Evolutionary conservation across 2,329 filamentous ascomycete species (phyloP).

Genomic region (Colletotrichum lini): DNA sequence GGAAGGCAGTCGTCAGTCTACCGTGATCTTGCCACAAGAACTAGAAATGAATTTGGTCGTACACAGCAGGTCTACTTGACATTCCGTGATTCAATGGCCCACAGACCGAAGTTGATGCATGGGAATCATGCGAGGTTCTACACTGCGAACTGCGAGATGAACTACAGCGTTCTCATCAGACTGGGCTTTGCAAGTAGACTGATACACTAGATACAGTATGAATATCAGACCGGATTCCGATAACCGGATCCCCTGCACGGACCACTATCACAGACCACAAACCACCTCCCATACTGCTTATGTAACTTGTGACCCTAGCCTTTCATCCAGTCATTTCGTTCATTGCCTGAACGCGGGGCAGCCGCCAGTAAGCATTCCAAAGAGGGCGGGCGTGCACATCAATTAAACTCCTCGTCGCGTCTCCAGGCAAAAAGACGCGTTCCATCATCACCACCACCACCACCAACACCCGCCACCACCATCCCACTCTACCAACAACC

Average conservation of each 20-base stretch:
- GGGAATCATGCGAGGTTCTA: too few species aligned
- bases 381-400: conserved; percentile 17
- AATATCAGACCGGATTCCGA: neutral
- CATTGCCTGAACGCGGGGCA: conserved; percentile 17
- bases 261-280: conserved; percentile 2
- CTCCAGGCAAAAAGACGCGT: conserved; percentile 37
- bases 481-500: conserved; percentile 10
- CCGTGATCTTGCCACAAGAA: too few species aligned
- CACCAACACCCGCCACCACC: conserved; percentile 46
- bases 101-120: too few species aligned
- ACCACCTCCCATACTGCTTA: neutral
- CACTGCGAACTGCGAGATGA: neutral
- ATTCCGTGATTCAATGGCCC: neutral
- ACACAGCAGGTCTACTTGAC: too few species aligned
- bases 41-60: too few species aligned
- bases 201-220: neutral
- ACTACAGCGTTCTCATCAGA: neutral
- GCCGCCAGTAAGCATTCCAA: neutral
- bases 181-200: neutral
- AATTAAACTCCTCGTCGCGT: conserved; percentile 40
- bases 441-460: conserved; percentile 47
- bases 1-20: too few species aligned
- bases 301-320: neutral
- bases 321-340: neutral
- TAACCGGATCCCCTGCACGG: conserved; percentile 4